Conservation (phyloP, 352 stramenopile genomes). For the Globisporangium alternatum region DNA sequence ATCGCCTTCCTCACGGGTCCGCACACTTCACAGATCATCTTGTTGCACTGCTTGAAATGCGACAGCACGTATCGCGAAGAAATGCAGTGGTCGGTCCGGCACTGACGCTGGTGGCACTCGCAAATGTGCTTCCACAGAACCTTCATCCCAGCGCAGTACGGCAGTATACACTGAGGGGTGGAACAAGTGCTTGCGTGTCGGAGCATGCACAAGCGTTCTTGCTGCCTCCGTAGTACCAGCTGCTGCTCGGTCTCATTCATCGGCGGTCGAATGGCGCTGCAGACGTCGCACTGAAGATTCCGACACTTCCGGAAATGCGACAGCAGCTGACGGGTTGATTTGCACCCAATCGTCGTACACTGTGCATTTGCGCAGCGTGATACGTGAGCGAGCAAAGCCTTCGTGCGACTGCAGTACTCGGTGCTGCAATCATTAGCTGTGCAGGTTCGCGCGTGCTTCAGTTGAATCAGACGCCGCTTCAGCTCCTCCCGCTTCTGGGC, state of each 20-base stretch:
- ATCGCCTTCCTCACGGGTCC: constrained; percentile 85
- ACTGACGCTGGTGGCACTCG: constrained; percentile 86
- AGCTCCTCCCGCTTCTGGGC: constrained; percentile 85
- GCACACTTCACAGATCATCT: constrained; percentile 90
- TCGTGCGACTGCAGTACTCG: constrained; percentile 83
- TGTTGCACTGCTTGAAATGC: constrained; percentile 91
- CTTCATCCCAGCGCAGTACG: constrained; percentile 88
- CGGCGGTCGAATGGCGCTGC: constrained; percentile 81
- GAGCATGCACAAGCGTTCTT: constrained; percentile 86
- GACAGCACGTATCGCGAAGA: constrained; percentile 86
- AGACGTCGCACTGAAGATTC: constrained; percentile 86
- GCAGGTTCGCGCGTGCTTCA: constrained; percentile 86
- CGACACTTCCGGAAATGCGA: constrained; percentile 88
- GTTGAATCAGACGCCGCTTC: constrained; percentile 79
- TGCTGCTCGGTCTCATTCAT: constrained; percentile 88
- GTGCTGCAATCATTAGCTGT: constrained; percentile 66
- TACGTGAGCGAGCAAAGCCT: constrained; percentile 76
- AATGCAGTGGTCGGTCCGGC: constrained; percentile 85
- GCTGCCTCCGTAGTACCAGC: constrained; percentile 76
- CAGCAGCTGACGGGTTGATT: constrained; percentile 82
- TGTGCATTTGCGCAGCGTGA: constrained; percentile 82
- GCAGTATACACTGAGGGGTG: constrained; percentile 61
- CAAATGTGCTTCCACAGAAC: constrained; percentile 90
- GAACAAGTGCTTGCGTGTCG: constrained; percentile 82
- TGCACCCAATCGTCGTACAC: constrained; percentile 85